A percentile compares a stretch with the other conserved stretches of the same genome.
phyloP scores from a whole-genome alignment of 495 filamentous ascomycete genomes.

The Penicillium angulare region DNA sequence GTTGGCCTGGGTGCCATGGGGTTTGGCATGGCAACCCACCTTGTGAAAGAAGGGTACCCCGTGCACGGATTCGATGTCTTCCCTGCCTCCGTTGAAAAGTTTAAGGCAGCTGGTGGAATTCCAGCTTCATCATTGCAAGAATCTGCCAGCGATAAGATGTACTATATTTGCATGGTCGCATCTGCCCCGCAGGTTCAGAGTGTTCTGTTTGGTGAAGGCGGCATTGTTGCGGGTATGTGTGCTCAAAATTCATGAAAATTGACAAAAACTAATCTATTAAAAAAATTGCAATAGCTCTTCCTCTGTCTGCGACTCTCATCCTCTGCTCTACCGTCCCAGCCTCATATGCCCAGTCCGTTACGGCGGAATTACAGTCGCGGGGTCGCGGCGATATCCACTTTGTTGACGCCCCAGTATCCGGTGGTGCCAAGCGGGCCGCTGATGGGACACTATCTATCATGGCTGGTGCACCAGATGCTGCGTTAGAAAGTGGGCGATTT shows the following conservation, averaged over 20 bases:
- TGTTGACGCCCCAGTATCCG: slow-evolving; percentile 75
- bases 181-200: slow-evolving; percentile 66
- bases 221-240: slow-evolving; percentile 46
- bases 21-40: slow-evolving; percentile 79
- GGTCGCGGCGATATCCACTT: slow-evolving; percentile 64
- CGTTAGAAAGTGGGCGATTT: slow-evolving; percentile 56
- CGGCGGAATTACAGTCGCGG: slow-evolving; percentile 48
- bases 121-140: slow-evolving; percentile 61
- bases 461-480: slow-evolving; percentile 60
- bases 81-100: slow-evolving; percentile 66
- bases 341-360: slow-evolving; percentile 60
- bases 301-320: slow-evolving; percentile 59
- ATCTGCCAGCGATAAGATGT: slow-evolving; percentile 57
- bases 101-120: slow-evolving; percentile 63
- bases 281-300: slow-evolving; percentile 36
- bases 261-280: background rate
- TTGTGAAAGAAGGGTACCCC: slow-evolving; percentile 64
- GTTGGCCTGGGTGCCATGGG: slow-evolving; percentile 89
- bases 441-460: slow-evolving; percentile 80
- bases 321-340: slow-evolving; percentile 76
- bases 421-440: slow-evolving; percentile 70
- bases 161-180: slow-evolving; percentile 78
- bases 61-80: slow-evolving; percentile 79
- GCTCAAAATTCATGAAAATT: background rate
- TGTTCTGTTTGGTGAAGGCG: slow-evolving; percentile 62